phyloP scores from a whole-genome alignment of 495 filamentous ascomycete species.

The Friedmanniomyces endolithicus region DNA sequence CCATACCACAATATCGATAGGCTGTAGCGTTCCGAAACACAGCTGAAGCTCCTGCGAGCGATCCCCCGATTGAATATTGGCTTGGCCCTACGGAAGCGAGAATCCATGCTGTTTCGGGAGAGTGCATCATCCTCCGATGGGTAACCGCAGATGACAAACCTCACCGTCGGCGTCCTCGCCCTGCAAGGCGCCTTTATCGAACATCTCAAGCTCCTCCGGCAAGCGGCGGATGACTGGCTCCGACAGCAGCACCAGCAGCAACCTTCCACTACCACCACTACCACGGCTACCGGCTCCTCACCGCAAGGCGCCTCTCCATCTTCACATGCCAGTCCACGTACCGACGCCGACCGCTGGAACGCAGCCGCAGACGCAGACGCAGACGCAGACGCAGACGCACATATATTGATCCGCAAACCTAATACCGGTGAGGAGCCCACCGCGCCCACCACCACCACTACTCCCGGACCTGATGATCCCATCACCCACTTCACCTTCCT shows the following conservation, averaged over 20 bases:
- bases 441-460: no score
- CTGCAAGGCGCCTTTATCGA: conserved; percentile 90
- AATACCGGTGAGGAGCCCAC: no score
- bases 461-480: no score
- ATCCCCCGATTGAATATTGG: no score
- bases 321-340: not conserved
- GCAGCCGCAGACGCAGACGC: not conserved
- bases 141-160: not conserved
- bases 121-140: not conserved
- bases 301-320: not conserved
- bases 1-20: no score
- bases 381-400: not conserved
- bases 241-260: not conserved
- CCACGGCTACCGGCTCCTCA: not conserved
- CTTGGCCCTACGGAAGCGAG: not conserved
- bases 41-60: not conserved
- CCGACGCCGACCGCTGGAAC: not conserved
- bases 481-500: conserved; percentile 47
- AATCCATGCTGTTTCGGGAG: not conserved
- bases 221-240: conserved; percentile 42
- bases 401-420: not conserved
- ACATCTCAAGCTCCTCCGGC: conserved; percentile 63
- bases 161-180: conserved; percentile 75
- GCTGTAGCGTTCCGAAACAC: not conserved
- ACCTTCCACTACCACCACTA: not conserved